Base-by-base conservation (phyloP, 768 basidiomycete genomes). In the Lentinula sp. region DNA sequence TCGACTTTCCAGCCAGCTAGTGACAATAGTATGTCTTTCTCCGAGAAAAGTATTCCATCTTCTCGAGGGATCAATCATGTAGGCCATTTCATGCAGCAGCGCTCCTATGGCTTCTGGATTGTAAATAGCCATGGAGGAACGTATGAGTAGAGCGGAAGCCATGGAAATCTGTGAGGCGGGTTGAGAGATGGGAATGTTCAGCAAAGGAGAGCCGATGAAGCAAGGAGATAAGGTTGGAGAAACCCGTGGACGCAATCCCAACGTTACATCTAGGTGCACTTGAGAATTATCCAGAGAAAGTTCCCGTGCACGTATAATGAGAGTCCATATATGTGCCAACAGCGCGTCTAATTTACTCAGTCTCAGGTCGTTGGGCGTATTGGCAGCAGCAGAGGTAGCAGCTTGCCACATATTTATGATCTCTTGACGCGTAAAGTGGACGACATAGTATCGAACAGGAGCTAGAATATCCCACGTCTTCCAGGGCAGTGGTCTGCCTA, bases 341-440 rank as follows among this genome's bases (percentile, higher is more conserved):
- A 76, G 69, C 8, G 71, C 70, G 64, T 75, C 75, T 23, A 74
- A 69, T 62, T 72, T 71, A 61, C 74, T 75, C 63, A 74, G 62
- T 35, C 39, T 18, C 9, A 51, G 21, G n/a, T 60, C 53, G 32
- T 53, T 43, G 15, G 62, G 64, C 28, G 16, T 5, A 39, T 8
- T 39, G 2, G 4, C 11, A 1, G 37, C 37, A 21, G 57, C 15
- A 39, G 11, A 11, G 18, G 39, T 18, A 10, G 60, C 70, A 21
- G 66, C 71, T 46, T 67, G 58, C 71, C 74, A 75, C 43, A 76
- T 74, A n/a, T 66, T 64, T 5, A 67, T 53, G 10, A 76, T 51
- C 53, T 74, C 72, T 4, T 58, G 51, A 9, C 68, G 60, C 39
- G 50, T 66, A 53, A 74, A 74, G 53, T 68, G 59, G 9, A 73